phyloP scores from a whole-genome alignment of 1,284 basidiomycete genomes.

The Rhodotorula sp. region DNA sequence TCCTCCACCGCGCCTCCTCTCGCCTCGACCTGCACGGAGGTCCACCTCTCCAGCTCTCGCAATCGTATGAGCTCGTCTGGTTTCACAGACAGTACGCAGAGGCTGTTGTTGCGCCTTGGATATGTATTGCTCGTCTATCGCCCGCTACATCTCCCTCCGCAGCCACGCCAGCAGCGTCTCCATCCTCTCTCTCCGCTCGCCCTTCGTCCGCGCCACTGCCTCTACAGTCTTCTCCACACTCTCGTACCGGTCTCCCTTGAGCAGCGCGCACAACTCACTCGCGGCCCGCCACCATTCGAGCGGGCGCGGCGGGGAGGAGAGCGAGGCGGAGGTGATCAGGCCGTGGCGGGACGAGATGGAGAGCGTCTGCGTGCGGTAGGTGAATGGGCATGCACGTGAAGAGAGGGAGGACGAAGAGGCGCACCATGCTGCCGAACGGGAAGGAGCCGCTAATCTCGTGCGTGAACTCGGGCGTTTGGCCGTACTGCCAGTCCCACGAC shows the following conservation, averaged over 20 bases:
- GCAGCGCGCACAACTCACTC: conserved; percentile 17
- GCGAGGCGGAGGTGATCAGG: conserved; percentile 51
- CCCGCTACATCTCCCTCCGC: conserved; percentile 21
- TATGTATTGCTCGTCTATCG: not conserved
- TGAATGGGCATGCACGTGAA: not conserved
- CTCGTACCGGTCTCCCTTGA: conserved; percentile 42
- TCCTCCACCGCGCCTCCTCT: not conserved
- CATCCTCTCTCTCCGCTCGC: conserved; percentile 9
- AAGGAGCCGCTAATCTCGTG: conserved; percentile 48
- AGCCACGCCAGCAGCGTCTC: conserved; percentile 13
- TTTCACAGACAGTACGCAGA: no score
- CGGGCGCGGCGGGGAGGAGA: conserved; percentile 7
- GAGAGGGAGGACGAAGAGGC: not conserved
- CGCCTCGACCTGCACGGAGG: not conserved
- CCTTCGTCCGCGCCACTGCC: not conserved
- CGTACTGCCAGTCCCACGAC: conserved; percentile 92
- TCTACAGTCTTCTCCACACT: conserved; percentile 22
- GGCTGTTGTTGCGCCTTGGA: no score
- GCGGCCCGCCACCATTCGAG: conserved; percentile 11
- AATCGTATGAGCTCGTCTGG: no score
- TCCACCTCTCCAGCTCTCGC: no score
- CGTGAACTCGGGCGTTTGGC: conserved; percentile 90
- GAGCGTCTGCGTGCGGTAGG: conserved; percentile 48
- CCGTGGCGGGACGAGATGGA: conserved; percentile 55
- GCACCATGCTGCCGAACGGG: conserved; percentile 29